Conservation (phyloP, 2,329 filamentous ascomycete genomes). For the Stemphylium beticola region DNA sequence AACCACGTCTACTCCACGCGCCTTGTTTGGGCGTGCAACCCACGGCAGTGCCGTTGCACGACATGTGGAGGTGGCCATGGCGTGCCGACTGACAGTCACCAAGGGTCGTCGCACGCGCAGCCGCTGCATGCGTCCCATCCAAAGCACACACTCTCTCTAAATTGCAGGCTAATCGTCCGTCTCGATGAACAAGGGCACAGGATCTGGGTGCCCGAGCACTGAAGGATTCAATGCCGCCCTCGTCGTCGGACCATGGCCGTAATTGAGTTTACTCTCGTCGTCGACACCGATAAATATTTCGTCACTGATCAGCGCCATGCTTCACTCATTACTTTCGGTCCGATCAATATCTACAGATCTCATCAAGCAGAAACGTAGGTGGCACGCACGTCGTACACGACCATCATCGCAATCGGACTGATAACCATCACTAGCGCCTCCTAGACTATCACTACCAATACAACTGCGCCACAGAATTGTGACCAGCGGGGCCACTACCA, state of each 20-base stretch:
- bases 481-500: neutral
- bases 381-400: slow-evolving; percentile 6
- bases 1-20: slow-evolving; percentile 1
- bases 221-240: neutral
- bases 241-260: neutral
- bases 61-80: neutral
- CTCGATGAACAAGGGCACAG: neutral
- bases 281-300: neutral
- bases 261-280: neutral
- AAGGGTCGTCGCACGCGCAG: slow-evolving; percentile 4
- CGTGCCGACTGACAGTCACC: neutral
- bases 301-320: neutral
- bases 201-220: neutral
- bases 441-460: neutral
- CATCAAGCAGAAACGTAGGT: slow-evolving; percentile 4
- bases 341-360: slow-evolving; percentile 4
- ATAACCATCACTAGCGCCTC: slow-evolving; percentile 2
- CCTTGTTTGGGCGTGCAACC: neutral
- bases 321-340: slow-evolving; percentile 1
- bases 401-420: neutral
- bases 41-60: neutral
- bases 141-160: neutral
- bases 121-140: neutral
- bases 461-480: slow-evolving; percentile 5
- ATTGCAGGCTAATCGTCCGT: neutral